These are phyloP conservation scores for Arctium lappa DNA, from an alignment of 129 eudicot species.

Conservation along the genomic window DNA sequence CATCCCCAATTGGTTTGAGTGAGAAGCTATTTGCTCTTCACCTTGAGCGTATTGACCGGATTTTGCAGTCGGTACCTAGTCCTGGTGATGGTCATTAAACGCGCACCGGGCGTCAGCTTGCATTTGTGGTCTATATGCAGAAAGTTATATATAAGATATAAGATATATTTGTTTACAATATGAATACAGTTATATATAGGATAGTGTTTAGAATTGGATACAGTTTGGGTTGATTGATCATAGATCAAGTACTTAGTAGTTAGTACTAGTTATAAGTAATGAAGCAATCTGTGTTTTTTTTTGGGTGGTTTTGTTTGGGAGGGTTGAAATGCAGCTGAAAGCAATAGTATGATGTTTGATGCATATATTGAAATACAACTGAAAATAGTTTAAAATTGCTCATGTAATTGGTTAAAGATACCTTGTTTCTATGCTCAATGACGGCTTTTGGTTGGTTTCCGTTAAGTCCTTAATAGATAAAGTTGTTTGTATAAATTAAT, in stretches of 20 bases:
- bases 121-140: not conserved
- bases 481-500: too few species aligned
- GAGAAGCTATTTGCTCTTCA: conserved; percentile 30
- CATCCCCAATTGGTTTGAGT: conserved; percentile 14
- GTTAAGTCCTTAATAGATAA: too few species aligned
- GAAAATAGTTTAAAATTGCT: not conserved
- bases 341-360: not conserved
- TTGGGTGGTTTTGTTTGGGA: not conserved
- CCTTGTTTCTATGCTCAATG: not conserved
- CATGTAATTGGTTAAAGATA: not conserved
- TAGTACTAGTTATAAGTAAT: not conserved
- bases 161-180: conserved; percentile 7
- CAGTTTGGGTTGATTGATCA: conserved; percentile 10
- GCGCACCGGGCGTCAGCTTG: not conserved
- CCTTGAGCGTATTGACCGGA: conserved; percentile 29
- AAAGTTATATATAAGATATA: conserved; percentile 15
- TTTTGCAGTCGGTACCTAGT: conserved; percentile 52
- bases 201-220: not conserved
- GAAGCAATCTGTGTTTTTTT: not conserved
- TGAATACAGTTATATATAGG: not conserved
- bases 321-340: conserved; percentile 1
- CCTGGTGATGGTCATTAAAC: conserved; percentile 53
- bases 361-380: conserved; percentile 4
- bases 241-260: not conserved
- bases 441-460: not conserved